Percentiles rank a stretch among this genome's conserved stretches.
phyloP scores from a whole-genome alignment of 257 asterid species.

The Galeopsis tetrahit region DNA sequence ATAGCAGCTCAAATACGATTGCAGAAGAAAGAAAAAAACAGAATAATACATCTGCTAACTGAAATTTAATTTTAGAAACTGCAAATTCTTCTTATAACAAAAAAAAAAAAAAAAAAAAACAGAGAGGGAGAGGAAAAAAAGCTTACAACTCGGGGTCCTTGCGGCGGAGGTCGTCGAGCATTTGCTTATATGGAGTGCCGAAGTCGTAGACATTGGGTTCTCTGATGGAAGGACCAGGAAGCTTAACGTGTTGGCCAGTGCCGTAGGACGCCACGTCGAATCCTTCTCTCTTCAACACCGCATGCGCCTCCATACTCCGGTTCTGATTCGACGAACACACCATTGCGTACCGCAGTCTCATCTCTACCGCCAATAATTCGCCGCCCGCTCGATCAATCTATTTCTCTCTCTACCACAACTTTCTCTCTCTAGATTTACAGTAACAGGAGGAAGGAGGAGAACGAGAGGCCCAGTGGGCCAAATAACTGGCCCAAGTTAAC shows the following conservation, averaged over 20 bases:
- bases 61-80: constrained; percentile 5
- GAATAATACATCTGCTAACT: neutral
- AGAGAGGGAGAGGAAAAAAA: neutral
- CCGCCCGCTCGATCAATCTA: neutral
- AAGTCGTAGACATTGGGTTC: constrained; percentile 98
- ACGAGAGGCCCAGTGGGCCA: neutral
- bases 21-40: constrained; percentile 3
- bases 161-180: constrained; percentile 98
- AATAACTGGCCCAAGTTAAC: no score
- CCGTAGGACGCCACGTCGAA: constrained; percentile 93
- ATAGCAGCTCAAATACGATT: neutral
- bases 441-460: neutral
- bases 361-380: constrained; percentile 28
- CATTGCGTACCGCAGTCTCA: constrained; percentile 93
- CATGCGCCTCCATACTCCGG: constrained; percentile 98
- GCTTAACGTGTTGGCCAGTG: constrained; percentile 99
- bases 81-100: neutral
- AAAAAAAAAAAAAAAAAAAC: neutral
- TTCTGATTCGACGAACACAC: constrained; percentile 99
- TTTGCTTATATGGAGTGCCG: constrained; percentile 92
- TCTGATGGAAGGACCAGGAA: constrained; percentile 96
- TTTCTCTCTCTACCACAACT: neutral
- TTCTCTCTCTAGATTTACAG: neutral
- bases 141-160: constrained; percentile 86
- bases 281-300: constrained; percentile 81